These are phyloP conservation scores for Anthoceros angustus DNA, from an alignment of 225 moss, liverwort and hornwort species.

Conservation along the genomic window DNA sequence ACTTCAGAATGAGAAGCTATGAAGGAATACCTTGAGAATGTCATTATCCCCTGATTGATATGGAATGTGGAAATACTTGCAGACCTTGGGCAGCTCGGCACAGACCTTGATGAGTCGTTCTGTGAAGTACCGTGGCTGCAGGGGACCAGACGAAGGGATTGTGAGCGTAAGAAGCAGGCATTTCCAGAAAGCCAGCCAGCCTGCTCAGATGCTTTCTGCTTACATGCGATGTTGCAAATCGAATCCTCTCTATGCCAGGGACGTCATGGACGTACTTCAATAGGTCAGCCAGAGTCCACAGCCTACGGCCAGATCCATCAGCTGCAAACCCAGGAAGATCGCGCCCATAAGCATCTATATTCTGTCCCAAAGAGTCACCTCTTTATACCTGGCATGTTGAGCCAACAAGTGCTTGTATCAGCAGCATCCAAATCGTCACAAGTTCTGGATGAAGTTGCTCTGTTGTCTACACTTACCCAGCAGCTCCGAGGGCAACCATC, in stretches of 20 bases:
- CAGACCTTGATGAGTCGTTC: not conserved
- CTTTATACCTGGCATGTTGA: not conserved
- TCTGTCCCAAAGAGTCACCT: slow-evolving; percentile 4
- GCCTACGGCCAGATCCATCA: slow-evolving; percentile 3
- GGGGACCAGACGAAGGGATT: not conserved
- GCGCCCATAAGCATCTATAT: slow-evolving; percentile 1
- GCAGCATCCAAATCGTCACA: not conserved
- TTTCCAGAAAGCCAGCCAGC: no score
- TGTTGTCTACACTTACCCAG: not conserved
- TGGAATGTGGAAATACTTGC: slow-evolving; percentile 2
- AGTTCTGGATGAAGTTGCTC: not conserved
- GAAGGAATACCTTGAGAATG: not conserved
- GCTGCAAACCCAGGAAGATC: slow-evolving; percentile 2
- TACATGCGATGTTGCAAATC: not conserved
- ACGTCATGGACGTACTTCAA: not conserved
- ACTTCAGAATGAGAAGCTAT: not conserved
- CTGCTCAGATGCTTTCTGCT: not conserved
- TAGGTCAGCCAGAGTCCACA: not conserved
- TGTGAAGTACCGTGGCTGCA: slow-evolving; percentile 3
- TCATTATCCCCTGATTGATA: slow-evolving; percentile 4
- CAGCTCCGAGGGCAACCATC: not conserved
- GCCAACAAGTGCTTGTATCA: not conserved
- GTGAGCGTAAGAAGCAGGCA: no score
- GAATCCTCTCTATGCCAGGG: slow-evolving; percentile 1
- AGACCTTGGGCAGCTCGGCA: slow-evolving; percentile 2